phyloP scores from a whole-genome alignment of 495 filamentous ascomycete species.

The Thermothielavioides terrestris region DNA sequence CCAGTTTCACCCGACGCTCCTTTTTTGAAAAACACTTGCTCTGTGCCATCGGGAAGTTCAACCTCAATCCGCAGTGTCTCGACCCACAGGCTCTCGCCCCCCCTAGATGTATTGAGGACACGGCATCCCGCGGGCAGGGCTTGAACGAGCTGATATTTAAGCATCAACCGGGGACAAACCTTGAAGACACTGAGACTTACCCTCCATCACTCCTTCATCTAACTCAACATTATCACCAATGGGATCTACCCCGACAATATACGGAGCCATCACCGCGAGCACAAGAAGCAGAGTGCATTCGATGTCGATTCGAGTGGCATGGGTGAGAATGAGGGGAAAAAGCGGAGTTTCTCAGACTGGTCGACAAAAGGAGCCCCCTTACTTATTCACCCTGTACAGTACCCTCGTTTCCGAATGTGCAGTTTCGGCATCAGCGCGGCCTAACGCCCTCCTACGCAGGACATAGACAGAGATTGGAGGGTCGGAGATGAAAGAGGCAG shows the following conservation, averaged over 20 bases:
- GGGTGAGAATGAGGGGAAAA: too few species aligned
- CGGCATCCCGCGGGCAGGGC: neutral
- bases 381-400: too few species aligned
- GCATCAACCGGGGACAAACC: neutral
- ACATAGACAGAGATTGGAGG: too few species aligned
- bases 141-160: neutral
- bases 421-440: too few species aligned
- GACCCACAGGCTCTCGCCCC: neutral
- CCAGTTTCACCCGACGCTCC: neutral
- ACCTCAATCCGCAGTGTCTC: neutral
- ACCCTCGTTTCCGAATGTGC: too few species aligned
- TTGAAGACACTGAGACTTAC: neutral
- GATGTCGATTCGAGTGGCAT: neutral
- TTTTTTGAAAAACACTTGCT: neutral
- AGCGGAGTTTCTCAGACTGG: too few species aligned
- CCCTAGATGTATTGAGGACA: too few species aligned
- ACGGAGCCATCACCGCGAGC: neutral
- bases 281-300: neutral
- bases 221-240: neutral
- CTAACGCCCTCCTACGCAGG: too few species aligned
- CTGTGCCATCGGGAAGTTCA: neutral
- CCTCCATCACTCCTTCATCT: neutral
- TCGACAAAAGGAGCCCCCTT: too few species aligned
- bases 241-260: neutral
- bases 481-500: too few species aligned